Base-by-base conservation (phyloP, 2,329 filamentous ascomycete genomes). In the Magnaporthiopsis poae region DNA sequence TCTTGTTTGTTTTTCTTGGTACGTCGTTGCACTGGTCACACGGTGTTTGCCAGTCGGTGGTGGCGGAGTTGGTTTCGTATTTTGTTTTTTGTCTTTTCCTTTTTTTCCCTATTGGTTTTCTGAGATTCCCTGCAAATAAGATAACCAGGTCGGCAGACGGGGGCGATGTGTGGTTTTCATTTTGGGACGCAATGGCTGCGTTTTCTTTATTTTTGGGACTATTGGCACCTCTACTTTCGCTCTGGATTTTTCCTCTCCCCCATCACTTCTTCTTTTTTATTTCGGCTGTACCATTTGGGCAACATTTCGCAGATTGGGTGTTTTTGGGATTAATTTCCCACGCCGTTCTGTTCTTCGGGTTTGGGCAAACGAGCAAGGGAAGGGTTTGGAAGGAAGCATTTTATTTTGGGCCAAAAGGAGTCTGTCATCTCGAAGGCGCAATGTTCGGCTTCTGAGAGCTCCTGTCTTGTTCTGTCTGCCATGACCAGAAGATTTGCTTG, bases 91-190 rank as follows among this genome's bases (percentile, higher is more conserved):
- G 31, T 31, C 27, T 27, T 61, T 63, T 66, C 56, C n/a, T n/a
- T 27, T 2, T 27, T 27, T 68, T 61, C 62, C 65, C 56, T 65
- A 36, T 9, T 31, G 31, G 63, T n/a, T 65, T 65, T 65, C 12
- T 27, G 33, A 46, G 63, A 56, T 62, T 67, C 63, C 60, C 63
- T 66, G 60, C 63, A 68, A 63, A 66, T 65, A 65, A 62, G 64
- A 62, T 52, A 65, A 60, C 64, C 36, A 56, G 31, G 60, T 36
- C 52, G 66, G 25, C 63, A 33, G 65, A 59, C 63, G 66, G n/a
- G n/a, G 63, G 61, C 27, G 27, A 27, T 60, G 56, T 29, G n/a
- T 60, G 52, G n/a, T 60, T 66, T 56, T 60, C 31, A 65, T 61
- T 27, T 66, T 66, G 46, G 46, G 21, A 56, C n/a, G 46, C 46